Conservation (phyloP, 306 rosid genomes). For the Dryas drummondii region DNA sequence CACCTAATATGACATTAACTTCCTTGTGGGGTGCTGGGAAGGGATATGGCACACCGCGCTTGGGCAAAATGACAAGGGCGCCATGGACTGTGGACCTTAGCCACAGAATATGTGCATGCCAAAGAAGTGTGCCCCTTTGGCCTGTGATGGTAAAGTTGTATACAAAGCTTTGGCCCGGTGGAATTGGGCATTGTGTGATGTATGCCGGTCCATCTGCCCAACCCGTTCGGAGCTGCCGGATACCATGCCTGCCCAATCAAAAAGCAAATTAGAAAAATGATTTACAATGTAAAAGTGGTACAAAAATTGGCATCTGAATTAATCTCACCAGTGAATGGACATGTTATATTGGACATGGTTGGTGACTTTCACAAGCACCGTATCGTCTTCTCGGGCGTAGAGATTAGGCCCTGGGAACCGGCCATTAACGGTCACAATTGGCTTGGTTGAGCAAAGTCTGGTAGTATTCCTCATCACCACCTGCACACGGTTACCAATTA, state of each 20-base stretch:
- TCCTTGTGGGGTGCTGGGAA: constrained; percentile 82
- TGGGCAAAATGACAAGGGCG: constrained; percentile 77
- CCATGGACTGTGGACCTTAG: constrained; percentile 87
- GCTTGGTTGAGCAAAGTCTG: constrained; percentile 63
- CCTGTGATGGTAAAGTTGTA: constrained; percentile 88
- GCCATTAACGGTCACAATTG: constrained; percentile 74
- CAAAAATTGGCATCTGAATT: background rate
- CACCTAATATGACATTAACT: constrained; percentile 68
- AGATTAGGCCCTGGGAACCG: constrained; percentile 88
- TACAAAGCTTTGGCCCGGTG: constrained; percentile 54
- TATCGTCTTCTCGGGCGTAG: constrained; percentile 83
- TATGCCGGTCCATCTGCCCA: constrained; percentile 95
- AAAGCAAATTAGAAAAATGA: background rate
- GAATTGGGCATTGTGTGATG: constrained; percentile 84
- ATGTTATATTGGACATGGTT: constrained; percentile 67
- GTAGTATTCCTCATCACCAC: constrained; percentile 57
- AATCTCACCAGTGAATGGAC: constrained; percentile 69
- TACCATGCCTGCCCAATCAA: constrained; percentile 63
- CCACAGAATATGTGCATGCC: constrained; percentile 92
- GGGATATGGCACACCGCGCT: constrained; percentile 83
- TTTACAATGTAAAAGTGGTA: too few relatives aligned
- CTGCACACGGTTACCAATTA: constrained; percentile 31
- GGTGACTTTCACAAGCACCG: constrained; percentile 65
- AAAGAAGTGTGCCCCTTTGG: constrained; percentile 87
- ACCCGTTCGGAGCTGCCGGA: constrained; percentile 75